These are phyloP conservation scores for Ophiostoma sp. DNA, from an alignment of 2,329 filamentous ascomycete genomes.

Conservation along the genomic window DNA sequence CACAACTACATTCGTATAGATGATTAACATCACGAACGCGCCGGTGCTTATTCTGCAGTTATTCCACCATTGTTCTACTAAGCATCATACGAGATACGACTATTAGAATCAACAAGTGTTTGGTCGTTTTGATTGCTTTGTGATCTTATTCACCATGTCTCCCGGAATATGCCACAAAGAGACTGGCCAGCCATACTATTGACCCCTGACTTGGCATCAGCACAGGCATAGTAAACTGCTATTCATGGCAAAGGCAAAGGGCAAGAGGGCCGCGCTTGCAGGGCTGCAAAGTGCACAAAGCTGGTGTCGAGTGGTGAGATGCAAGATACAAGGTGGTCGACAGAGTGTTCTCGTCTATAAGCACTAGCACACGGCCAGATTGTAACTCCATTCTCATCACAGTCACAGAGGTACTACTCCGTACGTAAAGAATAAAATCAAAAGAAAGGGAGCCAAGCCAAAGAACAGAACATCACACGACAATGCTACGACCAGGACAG, in stretches of 20 bases:
- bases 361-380: not conserved
- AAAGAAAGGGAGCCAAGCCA: not conserved
- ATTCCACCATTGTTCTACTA: too few species aligned
- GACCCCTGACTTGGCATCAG: conserved; percentile 1
- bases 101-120: too few species aligned
- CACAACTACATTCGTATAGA: not conserved
- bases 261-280: not conserved
- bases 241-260: too few species aligned
- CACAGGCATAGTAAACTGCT: not conserved
- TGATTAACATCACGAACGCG: not conserved
- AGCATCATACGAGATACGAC: too few species aligned
- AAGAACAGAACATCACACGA: not conserved
- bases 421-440: not conserved
- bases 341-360: not conserved
- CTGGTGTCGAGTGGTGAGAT: not conserved
- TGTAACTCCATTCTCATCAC: not conserved
- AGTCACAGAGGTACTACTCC: not conserved
- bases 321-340: not conserved
- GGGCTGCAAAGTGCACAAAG: not conserved
- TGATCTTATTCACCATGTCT: not conserved
- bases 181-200: not conserved
- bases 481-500: not conserved
- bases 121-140: not conserved
- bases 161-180: conserved; percentile 6
- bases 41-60: too few species aligned